phyloP scores from a whole-genome alignment of 495 filamentous ascomycete species.

The Immersiella caudata region DNA sequence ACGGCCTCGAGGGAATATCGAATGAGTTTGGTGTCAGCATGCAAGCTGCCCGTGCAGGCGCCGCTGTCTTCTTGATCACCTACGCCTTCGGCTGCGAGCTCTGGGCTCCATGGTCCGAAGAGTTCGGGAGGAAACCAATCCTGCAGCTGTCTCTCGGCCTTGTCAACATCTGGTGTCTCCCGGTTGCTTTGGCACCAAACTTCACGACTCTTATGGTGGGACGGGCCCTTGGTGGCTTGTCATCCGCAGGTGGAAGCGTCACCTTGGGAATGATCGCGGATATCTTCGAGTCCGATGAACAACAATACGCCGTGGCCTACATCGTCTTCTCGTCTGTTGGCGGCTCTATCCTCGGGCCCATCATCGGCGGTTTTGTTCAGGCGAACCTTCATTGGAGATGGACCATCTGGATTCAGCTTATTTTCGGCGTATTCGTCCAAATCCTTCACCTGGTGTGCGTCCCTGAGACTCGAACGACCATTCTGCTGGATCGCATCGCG shows the following conservation, averaged over 20 bases:
- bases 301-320: constrained; percentile 74
- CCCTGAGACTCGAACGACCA: constrained; percentile 68
- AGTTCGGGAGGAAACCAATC: constrained; percentile 74
- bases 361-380: constrained; percentile 78
- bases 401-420: constrained; percentile 81
- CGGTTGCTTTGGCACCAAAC: constrained; percentile 71
- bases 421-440: constrained; percentile 69
- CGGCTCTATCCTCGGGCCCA: constrained; percentile 74
- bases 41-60: constrained; percentile 66
- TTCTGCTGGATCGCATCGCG: constrained; percentile 68
- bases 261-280: constrained; percentile 84
- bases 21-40: constrained; percentile 64
- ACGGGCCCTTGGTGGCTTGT: constrained; percentile 69
- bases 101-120: constrained; percentile 82
- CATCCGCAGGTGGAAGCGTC: constrained; percentile 76
- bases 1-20: constrained; percentile 62
- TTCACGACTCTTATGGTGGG: constrained; percentile 67
- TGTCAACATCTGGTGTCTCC: constrained; percentile 76
- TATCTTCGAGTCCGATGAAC: constrained; percentile 72
- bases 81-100: constrained; percentile 83
- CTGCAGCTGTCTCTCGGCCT: constrained; percentile 69
- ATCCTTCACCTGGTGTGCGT: constrained; percentile 67
- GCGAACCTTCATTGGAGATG: constrained; percentile 69
- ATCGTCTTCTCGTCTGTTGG: constrained; percentile 77
- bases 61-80: constrained; percentile 69